Evolutionary conservation across 2,329 filamentous ascomycete genomes (phyloP).

Genomic region (Ophiostoma himal-ulmi): DNA sequence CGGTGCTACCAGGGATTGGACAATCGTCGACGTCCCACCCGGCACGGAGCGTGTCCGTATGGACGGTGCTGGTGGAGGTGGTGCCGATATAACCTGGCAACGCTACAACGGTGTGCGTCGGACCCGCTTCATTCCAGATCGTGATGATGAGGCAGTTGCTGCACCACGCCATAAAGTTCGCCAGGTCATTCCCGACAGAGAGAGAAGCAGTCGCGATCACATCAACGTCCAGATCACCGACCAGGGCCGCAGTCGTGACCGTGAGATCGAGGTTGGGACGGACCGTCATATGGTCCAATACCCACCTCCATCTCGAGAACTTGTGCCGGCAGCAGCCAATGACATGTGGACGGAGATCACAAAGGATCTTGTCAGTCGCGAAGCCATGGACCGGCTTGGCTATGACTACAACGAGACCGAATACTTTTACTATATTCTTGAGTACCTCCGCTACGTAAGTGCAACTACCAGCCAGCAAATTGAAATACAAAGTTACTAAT

Average conservation of each 20-base stretch:
- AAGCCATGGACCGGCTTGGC: slow-evolving; percentile 77
- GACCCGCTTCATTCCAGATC: slow-evolving; percentile 66
- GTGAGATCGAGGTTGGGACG: slow-evolving; percentile 49
- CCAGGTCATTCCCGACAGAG: slow-evolving; percentile 25
- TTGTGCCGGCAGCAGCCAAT: slow-evolving; percentile 42
- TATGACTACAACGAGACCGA: slow-evolving; percentile 91
- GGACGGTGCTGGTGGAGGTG: slow-evolving; percentile 70
- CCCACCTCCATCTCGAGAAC: slow-evolving; percentile 14
- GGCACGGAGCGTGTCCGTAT: slow-evolving; percentile 76
- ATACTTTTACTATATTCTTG: slow-evolving; percentile 85
- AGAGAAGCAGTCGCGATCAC: slow-evolving; percentile 31
- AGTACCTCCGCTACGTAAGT: slow-evolving; percentile 80
- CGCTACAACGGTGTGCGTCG: slow-evolving; percentile 72
- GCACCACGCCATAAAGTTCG: background rate
- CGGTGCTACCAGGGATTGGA: slow-evolving; percentile 71
- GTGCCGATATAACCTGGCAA: slow-evolving; percentile 71
- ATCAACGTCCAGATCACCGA: slow-evolving; percentile 45
- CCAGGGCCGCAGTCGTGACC: slow-evolving; percentile 38
- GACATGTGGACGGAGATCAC: slow-evolving; percentile 97
- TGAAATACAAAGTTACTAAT: slow-evolving; percentile 31
- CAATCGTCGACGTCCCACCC: slow-evolving; percentile 76
- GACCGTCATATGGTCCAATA: slow-evolving; percentile 43
- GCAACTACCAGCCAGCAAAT: background rate
- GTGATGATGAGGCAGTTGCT: slow-evolving; percentile 42
- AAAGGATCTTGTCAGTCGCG: slow-evolving; percentile 79